Evolutionary conservation across 2,329 filamentous ascomycete genomes (phyloP).

Genomic region (Diplodia corticola): DNA sequence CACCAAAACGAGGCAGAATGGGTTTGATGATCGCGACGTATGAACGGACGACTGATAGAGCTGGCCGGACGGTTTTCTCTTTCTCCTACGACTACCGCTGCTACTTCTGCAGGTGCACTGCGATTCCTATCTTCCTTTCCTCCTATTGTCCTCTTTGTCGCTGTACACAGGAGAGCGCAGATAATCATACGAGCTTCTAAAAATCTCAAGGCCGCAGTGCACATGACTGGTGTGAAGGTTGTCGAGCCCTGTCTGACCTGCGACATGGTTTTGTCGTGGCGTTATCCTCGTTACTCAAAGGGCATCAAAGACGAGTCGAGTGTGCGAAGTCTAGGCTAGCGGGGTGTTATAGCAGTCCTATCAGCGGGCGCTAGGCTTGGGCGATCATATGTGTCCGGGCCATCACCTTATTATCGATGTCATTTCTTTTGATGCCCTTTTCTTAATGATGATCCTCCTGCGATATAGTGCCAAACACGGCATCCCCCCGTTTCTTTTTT

Average conservation of each 20-base stretch:
- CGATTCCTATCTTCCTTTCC: constrained; percentile 3
- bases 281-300: neutral
- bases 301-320: neutral
- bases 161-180: constrained; percentile 15
- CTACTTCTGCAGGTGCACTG: constrained; percentile 2
- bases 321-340: neutral
- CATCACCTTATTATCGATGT: neutral
- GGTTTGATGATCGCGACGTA: constrained; percentile 6
- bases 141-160: constrained; percentile 5
- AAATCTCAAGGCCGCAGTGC: neutral
- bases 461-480: neutral
- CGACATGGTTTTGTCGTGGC: neutral
- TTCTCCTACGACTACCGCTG: neutral
- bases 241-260: neutral
- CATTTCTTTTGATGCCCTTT: neutral
- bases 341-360: neutral
- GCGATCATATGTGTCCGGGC: neutral
- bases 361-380: neutral
- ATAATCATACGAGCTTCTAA: constrained; percentile 15
- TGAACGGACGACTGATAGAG: neutral
- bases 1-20: neutral
- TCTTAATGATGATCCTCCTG: neutral
- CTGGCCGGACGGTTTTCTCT: neutral
- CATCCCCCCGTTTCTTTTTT: neutral
- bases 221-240: neutral